Evolutionary conservation across 2,329 filamentous ascomycete species (phyloP).

Genomic region (Passalora sequoiae): DNA sequence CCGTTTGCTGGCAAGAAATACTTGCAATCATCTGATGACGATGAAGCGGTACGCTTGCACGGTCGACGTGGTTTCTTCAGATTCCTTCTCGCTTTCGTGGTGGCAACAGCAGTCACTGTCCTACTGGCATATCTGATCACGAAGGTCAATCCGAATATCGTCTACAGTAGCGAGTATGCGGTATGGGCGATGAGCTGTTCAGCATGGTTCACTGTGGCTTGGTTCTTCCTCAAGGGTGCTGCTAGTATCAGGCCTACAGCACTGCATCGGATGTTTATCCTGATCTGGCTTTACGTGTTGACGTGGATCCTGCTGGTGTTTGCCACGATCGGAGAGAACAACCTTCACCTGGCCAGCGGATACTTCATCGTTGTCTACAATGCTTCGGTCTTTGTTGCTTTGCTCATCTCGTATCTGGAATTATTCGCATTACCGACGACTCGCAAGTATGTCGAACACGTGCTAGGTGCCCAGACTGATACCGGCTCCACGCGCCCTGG

Average conservation of each 20-base stretch:
- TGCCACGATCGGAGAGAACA: constrained; percentile 70
- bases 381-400: constrained; percentile 65
- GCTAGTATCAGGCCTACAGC: constrained; percentile 79
- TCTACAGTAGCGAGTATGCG: constrained; percentile 83
- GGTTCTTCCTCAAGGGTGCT: constrained; percentile 74
- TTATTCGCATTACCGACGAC: constrained; percentile 69
- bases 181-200: constrained; percentile 83
- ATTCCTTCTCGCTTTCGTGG: constrained; percentile 68
- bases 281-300: constrained; percentile 77
- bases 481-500: constrained; percentile 23
- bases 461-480: constrained; percentile 36
- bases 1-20: constrained; percentile 66
- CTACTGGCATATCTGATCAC: constrained; percentile 68
- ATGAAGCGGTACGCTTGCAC: constrained; percentile 58
- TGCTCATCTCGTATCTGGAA: constrained; percentile 72
- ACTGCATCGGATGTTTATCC: constrained; percentile 71
- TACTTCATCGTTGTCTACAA: constrained; percentile 82
- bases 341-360: constrained; percentile 65
- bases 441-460: constrained; percentile 59
- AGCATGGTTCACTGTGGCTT: constrained; percentile 72
- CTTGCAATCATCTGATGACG: constrained; percentile 55
- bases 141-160: constrained; percentile 81
- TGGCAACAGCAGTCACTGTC: constrained; percentile 64
- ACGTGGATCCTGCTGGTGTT: constrained; percentile 69
- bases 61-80: constrained; percentile 80